Base-by-base conservation (phyloP, 768 basidiomycete genomes). In the Suillus sp. region DNA sequence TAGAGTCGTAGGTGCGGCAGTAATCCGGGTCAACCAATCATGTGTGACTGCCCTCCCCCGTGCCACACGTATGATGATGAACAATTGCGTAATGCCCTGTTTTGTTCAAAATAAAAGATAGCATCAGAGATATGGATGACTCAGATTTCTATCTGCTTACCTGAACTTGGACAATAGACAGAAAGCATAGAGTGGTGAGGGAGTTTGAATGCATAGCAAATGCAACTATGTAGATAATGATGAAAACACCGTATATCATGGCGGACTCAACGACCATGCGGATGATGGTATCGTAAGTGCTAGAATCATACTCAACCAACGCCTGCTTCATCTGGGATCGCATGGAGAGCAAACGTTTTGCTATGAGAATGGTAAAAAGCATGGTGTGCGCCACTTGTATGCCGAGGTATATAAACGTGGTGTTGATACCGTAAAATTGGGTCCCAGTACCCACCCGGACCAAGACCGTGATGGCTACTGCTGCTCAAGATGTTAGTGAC, bases 41-140 rank as follows among this genome's bases (percentile, higher is more conserved):
- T 11, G 4, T 53, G 51, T 53, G 6, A n/a, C 10, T 32, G 32
- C 51, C 51, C 32, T 53, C 20, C 51, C 51, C 20, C 20, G 30
- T 13, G 51, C 51, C 10, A 53, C 51, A n/a, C 51, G 51, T n/a
- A 53, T 53, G 30, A 53, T 53, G 20, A 53, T 53, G 51, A 53
- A 53, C 30, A 53, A 32, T 11, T 53, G 51, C 5, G 51, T 3
- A 13, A 53, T 53, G 4, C 51, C 51, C 51, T 53, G 5, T 20
- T 32, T 32, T 20, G 11, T 18, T 20, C 2, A 2, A 18, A 20
- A 30, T 1, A 2, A 51, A 30, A 50, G 2, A 51, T n/a, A 32
- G 18, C 11, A 53, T 53, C 32, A 53, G 20, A 53, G 11, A 53
- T 5, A 30, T 20, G 9, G 5, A 53, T 53, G 13, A 32, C 18